Evolutionary conservation across 345 rosid genomes (phyloP).

Genomic region (Populus euphratica): DNA sequence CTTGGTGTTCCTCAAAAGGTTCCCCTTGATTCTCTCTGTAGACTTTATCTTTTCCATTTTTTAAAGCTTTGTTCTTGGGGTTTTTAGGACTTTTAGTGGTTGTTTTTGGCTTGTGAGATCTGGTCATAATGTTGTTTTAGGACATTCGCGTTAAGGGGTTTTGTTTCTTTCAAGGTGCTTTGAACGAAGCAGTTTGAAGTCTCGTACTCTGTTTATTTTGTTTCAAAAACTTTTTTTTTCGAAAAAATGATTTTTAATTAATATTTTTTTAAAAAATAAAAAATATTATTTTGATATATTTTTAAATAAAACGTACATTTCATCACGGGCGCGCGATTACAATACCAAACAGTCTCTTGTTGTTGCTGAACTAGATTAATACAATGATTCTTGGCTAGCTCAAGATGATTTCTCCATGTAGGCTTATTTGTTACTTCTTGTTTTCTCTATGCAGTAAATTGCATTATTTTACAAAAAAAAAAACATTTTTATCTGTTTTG

Average conservation of each 20-base stretch:
- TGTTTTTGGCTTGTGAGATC: slow-evolving; percentile 1
- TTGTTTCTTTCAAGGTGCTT: background rate
- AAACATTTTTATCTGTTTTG: background rate
- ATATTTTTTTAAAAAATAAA: too few species aligned
- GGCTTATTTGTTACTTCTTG: background rate
- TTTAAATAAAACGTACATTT: too few species aligned
- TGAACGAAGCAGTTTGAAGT: background rate
- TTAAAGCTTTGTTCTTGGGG: background rate
- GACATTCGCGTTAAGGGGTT: background rate
- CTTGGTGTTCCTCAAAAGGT: slow-evolving; percentile 91
- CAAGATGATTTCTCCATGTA: background rate
- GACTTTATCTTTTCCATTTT: background rate
- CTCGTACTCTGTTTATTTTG: too few species aligned
- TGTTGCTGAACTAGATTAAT: background rate
- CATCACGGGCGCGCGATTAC: too few species aligned
- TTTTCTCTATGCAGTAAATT: background rate
- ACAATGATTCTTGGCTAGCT: background rate
- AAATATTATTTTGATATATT: too few species aligned
- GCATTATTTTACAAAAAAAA: too few species aligned
- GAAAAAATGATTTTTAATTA: too few species aligned
- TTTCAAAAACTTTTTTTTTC: too few species aligned
- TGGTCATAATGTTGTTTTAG: background rate
- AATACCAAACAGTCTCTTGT: background rate
- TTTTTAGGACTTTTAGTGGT: background rate
- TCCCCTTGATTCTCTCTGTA: background rate